Base-by-base conservation (phyloP, 2,329 filamentous ascomycete species). In the Blastomyces gilchristii region DNA sequence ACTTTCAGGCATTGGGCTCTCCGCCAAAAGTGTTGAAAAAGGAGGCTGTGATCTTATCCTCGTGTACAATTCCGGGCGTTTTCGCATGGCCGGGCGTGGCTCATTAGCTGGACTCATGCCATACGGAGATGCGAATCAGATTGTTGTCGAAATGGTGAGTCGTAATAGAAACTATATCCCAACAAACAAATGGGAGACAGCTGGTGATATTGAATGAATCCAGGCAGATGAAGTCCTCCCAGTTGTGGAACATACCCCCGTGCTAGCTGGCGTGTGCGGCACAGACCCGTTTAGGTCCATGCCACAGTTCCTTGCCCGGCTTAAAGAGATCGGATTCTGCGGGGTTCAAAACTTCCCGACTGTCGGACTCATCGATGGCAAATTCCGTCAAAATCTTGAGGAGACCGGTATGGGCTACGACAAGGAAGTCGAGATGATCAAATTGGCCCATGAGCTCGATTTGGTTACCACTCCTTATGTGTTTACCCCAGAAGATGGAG, bases 291-390 rank as follows among this genome's bases (percentile, higher is more conserved):
- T 89, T 74, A 80, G 84, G 39, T 78, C 81, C 63, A 88, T 89
- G 71, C 74, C 80, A 2, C 69, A 73, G 5, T 89, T 90, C 68
- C 77, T 89, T 18, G 70, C 72, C 22, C 80, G 88, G 69, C 76
- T 90, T 45, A 81, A 82, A 62, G 79, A 80, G 1, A 73, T 87
- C 18, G 87, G 87, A 0, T 89, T 90, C 66, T 82, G 83, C 1
- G 87, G 87, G 1, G 80, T 89, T 16, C 87, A 90, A 72, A 90
- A 90, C 68, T 90, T 90, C 70, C 87, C 87, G 0, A 89, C 87
- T 0, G 86, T 89, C 1, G 87, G 87, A 0, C 75, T 90, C 28
- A 85, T 89, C 45, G 87, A 90, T 71, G 87, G 86, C 0, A 79
- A 79, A 14, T 89, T 90, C 70, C 80, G 87, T 14, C 79, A 80